phyloP scores from a whole-genome alignment of 208 protist genomes.

The Wallacemonas sp. region DNA sequence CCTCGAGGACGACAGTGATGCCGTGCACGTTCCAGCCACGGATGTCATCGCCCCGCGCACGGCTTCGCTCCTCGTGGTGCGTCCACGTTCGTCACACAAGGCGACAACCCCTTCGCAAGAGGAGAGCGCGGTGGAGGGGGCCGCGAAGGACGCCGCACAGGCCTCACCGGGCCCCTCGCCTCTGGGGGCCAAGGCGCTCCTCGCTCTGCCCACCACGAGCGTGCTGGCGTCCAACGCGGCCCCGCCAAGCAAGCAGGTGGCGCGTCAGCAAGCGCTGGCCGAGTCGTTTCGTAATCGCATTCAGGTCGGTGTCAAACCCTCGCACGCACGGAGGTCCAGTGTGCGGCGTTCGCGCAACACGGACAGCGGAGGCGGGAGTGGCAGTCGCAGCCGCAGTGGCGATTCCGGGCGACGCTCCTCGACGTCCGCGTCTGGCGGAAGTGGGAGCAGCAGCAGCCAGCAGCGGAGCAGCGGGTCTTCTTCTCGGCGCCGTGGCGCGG shows the following conservation, averaged over 20 bases:
- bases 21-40: not conserved
- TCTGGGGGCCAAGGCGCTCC: not conserved
- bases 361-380: not conserved
- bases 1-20: not conserved
- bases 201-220: not conserved
- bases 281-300: conserved; percentile 38
- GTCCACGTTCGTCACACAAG: not conserved
- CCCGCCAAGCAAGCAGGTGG: conserved; percentile 5
- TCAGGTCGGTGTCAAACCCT: conserved; percentile 23
- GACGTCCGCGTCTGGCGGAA: too few species aligned
- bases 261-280: conserved; percentile 5
- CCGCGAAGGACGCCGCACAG: not conserved
- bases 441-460: not conserved
- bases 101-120: not conserved
- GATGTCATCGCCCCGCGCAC: not conserved
- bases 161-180: not conserved
- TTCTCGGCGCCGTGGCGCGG: not conserved
- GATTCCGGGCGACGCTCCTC: too few species aligned
- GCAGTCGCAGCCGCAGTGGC: not conserved
- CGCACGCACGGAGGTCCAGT: not conserved
- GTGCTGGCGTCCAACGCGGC: too few species aligned
- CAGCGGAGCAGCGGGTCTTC: not conserved
- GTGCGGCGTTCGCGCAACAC: conserved; percentile 8
- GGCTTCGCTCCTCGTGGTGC: not conserved
- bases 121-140: too few species aligned